Base-by-base conservation (phyloP, 2,329 filamentous ascomycete genomes). In the Neurospora sp. region DNA sequence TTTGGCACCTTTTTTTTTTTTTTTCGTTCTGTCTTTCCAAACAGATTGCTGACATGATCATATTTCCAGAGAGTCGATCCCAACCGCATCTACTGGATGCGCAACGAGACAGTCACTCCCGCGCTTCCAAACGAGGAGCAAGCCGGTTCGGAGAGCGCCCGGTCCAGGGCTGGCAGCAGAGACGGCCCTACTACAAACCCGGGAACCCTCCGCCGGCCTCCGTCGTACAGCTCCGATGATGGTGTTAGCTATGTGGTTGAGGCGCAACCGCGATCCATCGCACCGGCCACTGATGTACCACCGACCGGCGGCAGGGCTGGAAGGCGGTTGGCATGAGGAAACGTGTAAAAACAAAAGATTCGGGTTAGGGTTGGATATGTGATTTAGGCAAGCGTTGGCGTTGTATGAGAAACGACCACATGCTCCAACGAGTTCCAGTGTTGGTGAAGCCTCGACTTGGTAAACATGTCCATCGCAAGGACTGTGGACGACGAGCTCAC, bases 81-180 rank as follows among this genome's bases (percentile, higher is more conserved):
- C 1, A 88, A 95, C 76, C 84, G 93, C 15, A 84, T 97, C 36
- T 93, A 91, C 78, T 96, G 93, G 93, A 89, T 91, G 78, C 87
- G 90, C 43, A 91, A 89, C 73, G 82, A 84, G 23, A 77, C 78
- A 3, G 77, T 78, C 2, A 72, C 77, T 23, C 68, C 74, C 4
- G 68, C 69, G 38, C 67, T 58, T 13, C 67, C 68, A 23, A 70
- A 33, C n/a, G 71, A 68, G 17, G 73, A 75, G 52, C 19, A 19
- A 19, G 69, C 62, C 84, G 70, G 73, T 46, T 77, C 78, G 15
- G 68, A 42, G 0, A 66, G 68, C 15, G 67, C 43, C 15, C 69
- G 68, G 46, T 66, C 70, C 84, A 70, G 68, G 40, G 68, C 68
- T 62, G 38, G 66, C 11, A 58, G 39, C 67, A 15, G 38, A 23